Evolutionary conservation across 768 basidiomycete species (phyloP).

Genomic region (Pholiota conissans): DNA sequence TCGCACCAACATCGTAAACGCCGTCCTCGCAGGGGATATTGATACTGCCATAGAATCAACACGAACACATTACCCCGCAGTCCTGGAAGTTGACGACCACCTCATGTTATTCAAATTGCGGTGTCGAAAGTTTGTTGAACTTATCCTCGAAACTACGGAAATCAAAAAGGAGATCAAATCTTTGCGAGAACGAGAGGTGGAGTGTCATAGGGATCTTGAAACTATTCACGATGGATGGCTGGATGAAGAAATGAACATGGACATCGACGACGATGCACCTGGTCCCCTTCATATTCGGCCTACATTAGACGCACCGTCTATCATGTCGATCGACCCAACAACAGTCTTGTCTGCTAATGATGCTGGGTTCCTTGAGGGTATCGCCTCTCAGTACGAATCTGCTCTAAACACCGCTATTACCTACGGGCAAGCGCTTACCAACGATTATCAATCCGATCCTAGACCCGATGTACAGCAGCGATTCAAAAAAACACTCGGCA

Average conservation of each 20-base stretch:
- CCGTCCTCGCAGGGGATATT: constrained; percentile 68
- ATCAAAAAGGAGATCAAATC: constrained; percentile 61
- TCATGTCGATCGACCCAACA: constrained; percentile 2
- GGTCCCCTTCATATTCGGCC: constrained; percentile 20
- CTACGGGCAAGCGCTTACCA: constrained; percentile 73
- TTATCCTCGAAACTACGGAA: constrained; percentile 70
- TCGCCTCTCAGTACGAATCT: constrained; percentile 44
- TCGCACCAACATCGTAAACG: constrained; percentile 70
- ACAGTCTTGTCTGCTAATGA: neutral
- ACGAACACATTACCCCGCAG: constrained; percentile 56
- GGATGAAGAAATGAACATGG: constrained; percentile 60
- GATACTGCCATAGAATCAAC: constrained; percentile 65
- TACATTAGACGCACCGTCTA: constrained; percentile 8
- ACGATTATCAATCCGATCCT: constrained; percentile 63
- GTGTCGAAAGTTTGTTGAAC: constrained; percentile 85
- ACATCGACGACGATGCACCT: constrained; percentile 47
- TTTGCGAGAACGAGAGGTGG: constrained; percentile 27
- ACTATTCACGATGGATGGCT: constrained; percentile 32
- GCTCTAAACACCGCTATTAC: constrained; percentile 65
- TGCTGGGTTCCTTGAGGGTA: constrained; percentile 13
- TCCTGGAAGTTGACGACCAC: constrained; percentile 66
- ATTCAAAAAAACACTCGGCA: constrained; percentile 74
- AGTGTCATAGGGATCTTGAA: constrained; percentile 12
- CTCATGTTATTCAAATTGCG: constrained; percentile 80
- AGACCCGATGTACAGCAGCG: constrained; percentile 65